Base-by-base conservation (phyloP, 768 basidiomycete species). In the Coprinopsis sp. region DNA sequence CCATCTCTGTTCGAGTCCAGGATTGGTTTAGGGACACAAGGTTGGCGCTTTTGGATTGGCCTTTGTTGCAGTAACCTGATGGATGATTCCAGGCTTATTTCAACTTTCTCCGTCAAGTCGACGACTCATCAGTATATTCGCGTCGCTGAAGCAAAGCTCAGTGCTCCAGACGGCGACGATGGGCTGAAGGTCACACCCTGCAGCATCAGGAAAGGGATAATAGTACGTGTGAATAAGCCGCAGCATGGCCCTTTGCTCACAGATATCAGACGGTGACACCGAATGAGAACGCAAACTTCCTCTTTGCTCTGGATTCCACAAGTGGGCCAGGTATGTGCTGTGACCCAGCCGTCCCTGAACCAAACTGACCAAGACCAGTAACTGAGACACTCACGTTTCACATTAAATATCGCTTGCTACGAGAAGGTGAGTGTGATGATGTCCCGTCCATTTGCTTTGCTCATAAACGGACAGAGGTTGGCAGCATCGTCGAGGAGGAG, bases 1-100 rank as follows among this genome's bases (percentile, higher is more conserved):
- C 95, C 0, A 72, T 99, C 34, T 80, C 87, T 2, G 88, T 97
- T 48, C 96, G 94, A 48, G 95, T 98, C 0, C 89, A 97, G 64
- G 96, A 99, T 61, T 94, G 91, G 64, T 97, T 98, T 72, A 81
- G 95, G 18, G 85, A 86, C 22, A 72, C 79, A 46, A 83, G 81
- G 95, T 92, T 29, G 34, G 73, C 45, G 31, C 7, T 27, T 48
- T 2, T n/a, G n/a, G n/a, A 34, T 27, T 25, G 2, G 10, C 6
- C 22, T 10, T 44, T 12, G 19, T 45, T 33, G 2, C 13, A 28
- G 33, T 36, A 39, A 30, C 27, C 39, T 40, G 16, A 19, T 18
- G 28, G 33, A 27, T 16, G 23, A 4, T 44, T 14, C 12, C 51
- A 97, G 95, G 52, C 67, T 97, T 3, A 82, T 97, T 54, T 94